These are phyloP conservation scores for Ustilago trichophora DNA, from an alignment of 1,284 basidiomycete species.

Conservation along the genomic window DNA sequence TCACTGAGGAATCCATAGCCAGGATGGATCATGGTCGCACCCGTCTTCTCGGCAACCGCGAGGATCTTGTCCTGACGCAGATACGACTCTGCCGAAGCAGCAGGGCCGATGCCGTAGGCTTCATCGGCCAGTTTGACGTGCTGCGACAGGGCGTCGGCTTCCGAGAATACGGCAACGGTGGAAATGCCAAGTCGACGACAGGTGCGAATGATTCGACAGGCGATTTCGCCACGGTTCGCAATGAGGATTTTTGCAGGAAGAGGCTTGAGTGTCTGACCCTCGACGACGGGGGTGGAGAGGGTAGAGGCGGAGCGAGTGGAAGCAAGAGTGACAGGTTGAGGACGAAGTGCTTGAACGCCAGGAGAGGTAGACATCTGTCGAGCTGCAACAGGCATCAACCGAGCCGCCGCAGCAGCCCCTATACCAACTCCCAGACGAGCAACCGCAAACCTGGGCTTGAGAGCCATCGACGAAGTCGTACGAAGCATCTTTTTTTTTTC, in stretches of 20 bases:
- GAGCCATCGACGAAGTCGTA: no score
- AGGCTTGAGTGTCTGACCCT: constrained; percentile 12
- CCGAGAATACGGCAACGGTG: constrained; percentile 89
- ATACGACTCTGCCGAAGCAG: constrained; percentile 86
- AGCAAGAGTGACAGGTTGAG: neutral
- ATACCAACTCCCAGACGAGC: no score
- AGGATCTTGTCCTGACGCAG: constrained; percentile 88
- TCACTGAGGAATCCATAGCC: constrained; percentile 88
- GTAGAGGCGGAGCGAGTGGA: constrained; percentile 7
- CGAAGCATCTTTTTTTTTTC: no score
- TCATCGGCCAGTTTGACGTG: constrained; percentile 88
- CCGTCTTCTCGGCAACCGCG: constrained; percentile 78
- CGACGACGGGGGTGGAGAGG: constrained; percentile 1
- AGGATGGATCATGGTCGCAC: constrained; percentile 80
- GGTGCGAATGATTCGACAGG: constrained; percentile 88
- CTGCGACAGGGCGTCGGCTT: constrained; percentile 79
- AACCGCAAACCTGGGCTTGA: no score
- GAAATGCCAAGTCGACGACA: constrained; percentile 85
- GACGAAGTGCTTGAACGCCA: no score
- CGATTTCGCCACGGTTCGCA: constrained; percentile 83
- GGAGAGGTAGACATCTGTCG: no score
- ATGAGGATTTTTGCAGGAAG: constrained; percentile 57
- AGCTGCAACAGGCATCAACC: no score
- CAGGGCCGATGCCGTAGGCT: constrained; percentile 90
- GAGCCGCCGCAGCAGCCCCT: no score